Evolutionary conservation across 805 yeast genomes (phyloP).

Genomic region (Candida caryicola): DNA sequence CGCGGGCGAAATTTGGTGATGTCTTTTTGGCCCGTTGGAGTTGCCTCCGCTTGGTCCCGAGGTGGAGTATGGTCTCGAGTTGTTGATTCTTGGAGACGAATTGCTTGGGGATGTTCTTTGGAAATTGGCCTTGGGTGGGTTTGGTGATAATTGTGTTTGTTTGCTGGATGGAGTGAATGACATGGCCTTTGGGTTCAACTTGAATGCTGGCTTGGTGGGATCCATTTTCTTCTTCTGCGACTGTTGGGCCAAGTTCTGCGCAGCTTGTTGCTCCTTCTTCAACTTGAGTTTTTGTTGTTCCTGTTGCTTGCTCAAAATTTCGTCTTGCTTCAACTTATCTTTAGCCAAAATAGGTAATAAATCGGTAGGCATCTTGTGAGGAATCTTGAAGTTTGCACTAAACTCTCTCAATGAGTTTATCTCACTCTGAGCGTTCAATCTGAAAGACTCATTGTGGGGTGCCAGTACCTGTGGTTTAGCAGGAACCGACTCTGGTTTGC

Average conservation of each 20-base stretch:
- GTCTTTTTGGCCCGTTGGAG: constrained; percentile 15
- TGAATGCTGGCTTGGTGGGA: constrained; percentile 59
- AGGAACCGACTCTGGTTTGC: constrained; percentile 32
- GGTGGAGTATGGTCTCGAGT: constrained; percentile 31
- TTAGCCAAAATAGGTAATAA: constrained; percentile 68
- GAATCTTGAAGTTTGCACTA: constrained; percentile 76
- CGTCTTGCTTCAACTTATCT: constrained; percentile 63
- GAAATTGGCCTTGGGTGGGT: constrained; percentile 23
- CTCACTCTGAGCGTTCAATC: constrained; percentile 56
- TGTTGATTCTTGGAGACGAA: constrained; percentile 33
- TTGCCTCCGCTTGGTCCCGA: constrained; percentile 11
- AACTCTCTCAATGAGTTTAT: constrained; percentile 72
- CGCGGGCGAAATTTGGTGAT: constrained; percentile 37
- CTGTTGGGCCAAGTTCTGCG: constrained; percentile 8
- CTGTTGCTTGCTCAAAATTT: constrained; percentile 45
- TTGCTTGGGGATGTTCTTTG: constrained; percentile 22
- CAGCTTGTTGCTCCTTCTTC: constrained; percentile 9
- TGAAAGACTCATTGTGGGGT: constrained; percentile 35
- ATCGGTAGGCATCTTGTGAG: constrained; percentile 57
- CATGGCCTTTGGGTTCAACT: constrained; percentile 67
- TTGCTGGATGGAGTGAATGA: constrained; percentile 53
- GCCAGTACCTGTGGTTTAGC: constrained; percentile 26
- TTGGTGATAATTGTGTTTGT: constrained; percentile 24
- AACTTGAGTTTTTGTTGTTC: constrained; percentile 11
- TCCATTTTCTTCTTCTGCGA: constrained; percentile 48